Evolutionary conservation across 1,139 yeast genomes (phyloP).

Genomic region (Yamadazyma triangularis): DNA sequence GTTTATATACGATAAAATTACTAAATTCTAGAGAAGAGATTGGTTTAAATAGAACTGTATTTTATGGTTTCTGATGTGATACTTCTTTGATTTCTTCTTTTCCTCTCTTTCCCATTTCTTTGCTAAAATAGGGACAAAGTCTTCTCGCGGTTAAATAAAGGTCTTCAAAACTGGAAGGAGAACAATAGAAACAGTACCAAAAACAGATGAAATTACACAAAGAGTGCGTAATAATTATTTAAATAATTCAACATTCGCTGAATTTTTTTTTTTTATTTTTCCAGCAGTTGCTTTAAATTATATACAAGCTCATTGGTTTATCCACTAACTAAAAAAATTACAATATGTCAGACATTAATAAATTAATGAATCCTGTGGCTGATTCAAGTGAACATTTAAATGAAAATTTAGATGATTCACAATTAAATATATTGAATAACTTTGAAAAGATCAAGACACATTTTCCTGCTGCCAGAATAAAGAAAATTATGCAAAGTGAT

Average conservation of each 20-base stretch:
- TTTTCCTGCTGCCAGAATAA: slow-evolving; percentile 95
- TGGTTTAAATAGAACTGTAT: too few relatives aligned
- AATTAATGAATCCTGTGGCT: slow-evolving; percentile 13
- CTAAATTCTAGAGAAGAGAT: too few relatives aligned
- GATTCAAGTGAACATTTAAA: slow-evolving; percentile 1
- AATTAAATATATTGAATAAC: slow-evolving; percentile 21
- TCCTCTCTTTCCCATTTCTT: too few relatives aligned
- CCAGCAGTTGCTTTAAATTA: not conserved
- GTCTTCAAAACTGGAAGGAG: not conserved
- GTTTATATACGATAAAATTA: too few relatives aligned
- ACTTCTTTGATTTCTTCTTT: too few relatives aligned
- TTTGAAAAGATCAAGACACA: slow-evolving; percentile 75
- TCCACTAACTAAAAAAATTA: slow-evolving; percentile 1
- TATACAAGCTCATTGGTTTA: slow-evolving; percentile 1
- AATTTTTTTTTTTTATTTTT: not conserved
- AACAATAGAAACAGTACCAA: not conserved
- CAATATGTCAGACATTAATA: slow-evolving; percentile 12
- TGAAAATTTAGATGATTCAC: not conserved
- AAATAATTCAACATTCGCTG: not conserved
- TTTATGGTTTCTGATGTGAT: too few relatives aligned
- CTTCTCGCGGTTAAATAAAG: too few relatives aligned
- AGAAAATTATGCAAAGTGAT: slow-evolving; percentile 95
- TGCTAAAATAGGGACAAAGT: too few relatives aligned
- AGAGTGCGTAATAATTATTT: not conserved
- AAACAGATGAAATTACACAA: not conserved